phyloP scores from a whole-genome alignment of 352 stramenopile genomes.

The Globisporangium mamillatum region DNA sequence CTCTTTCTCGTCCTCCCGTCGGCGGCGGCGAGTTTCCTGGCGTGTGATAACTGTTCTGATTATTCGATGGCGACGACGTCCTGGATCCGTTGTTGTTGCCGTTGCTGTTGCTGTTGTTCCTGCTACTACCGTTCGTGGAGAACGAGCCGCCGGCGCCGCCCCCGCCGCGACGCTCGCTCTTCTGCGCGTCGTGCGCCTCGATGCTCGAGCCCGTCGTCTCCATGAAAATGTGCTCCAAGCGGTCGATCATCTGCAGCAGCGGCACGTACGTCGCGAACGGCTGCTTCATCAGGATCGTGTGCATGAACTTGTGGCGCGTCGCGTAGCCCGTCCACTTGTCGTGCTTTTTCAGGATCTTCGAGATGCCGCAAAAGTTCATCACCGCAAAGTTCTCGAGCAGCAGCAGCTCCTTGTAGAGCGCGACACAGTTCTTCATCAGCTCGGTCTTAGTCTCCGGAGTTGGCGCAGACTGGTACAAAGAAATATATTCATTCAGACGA shows the following conservation, averaged over 20 bases:
- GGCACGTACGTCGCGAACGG: slow-evolving; percentile 83
- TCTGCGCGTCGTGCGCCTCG: slow-evolving; percentile 75
- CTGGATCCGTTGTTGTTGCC: slow-evolving; percentile 3
- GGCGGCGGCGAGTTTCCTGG: slow-evolving; percentile 12
- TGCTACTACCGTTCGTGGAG: slow-evolving; percentile 1
- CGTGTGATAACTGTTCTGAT: slow-evolving; percentile 10
- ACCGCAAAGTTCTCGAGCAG: slow-evolving; percentile 88
- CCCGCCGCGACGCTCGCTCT: slow-evolving; percentile 36
- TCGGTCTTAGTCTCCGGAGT: slow-evolving; percentile 59
- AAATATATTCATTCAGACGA: not conserved
- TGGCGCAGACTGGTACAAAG: slow-evolving; percentile 30
- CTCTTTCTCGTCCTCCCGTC: not conserved
- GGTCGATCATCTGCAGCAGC: slow-evolving; percentile 84
- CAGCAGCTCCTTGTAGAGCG: slow-evolving; percentile 84
- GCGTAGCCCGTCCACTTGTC: slow-evolving; percentile 91
- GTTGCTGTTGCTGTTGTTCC: not conserved
- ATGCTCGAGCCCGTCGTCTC: slow-evolving; percentile 83
- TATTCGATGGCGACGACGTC: slow-evolving; percentile 6
- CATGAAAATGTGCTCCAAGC: slow-evolving; percentile 88
- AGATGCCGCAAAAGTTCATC: slow-evolving; percentile 90
- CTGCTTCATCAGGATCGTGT: slow-evolving; percentile 88
- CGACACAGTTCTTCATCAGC: slow-evolving; percentile 80
- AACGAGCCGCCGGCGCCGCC: slow-evolving; percentile 16
- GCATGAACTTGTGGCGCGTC: slow-evolving; percentile 89
- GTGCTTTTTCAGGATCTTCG: slow-evolving; percentile 90